phyloP scores from a whole-genome alignment of 345 rosid genomes.

The Garcia nutans region DNA sequence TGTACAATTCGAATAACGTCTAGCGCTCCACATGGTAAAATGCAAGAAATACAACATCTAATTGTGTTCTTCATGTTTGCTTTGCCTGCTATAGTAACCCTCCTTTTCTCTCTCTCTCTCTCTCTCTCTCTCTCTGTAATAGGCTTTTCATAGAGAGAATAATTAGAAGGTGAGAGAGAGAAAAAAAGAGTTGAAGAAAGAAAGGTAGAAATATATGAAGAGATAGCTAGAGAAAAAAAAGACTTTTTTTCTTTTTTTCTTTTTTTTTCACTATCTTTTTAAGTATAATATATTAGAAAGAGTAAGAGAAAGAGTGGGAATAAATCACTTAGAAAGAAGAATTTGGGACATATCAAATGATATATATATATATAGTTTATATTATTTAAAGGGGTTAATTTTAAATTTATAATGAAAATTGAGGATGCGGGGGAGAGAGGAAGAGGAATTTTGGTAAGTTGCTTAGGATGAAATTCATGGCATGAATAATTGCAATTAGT shows the following conservation, averaged over 20 bases:
- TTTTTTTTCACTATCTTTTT: background rate
- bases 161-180: conserved; percentile 16
- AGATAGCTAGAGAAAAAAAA: conserved; percentile 11
- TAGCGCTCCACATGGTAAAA: conserved; percentile 91
- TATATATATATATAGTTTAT: conserved; percentile 17
- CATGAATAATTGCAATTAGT: conserved; percentile 73
- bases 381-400: background rate
- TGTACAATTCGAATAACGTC: conserved; percentile 95
- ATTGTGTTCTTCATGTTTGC: conserved; percentile 74
- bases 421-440: conserved; percentile 17
- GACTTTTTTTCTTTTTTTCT: conserved; percentile 14
- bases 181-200: background rate
- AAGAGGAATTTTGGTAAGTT: conserved; percentile 9
- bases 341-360: conserved; percentile 13
- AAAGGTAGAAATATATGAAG: conserved; percentile 14
- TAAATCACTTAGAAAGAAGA: conserved; percentile 27
- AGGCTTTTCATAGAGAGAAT: conserved; percentile 13
- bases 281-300: background rate
- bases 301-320: conserved; percentile 26
- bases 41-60: conserved; percentile 95
- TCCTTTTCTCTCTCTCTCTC: conserved; percentile 1
- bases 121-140: conserved; percentile 5
- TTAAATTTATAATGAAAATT: background rate
- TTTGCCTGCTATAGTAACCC: background rate
- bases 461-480: conserved; percentile 63